A percentile compares a stretch with the other conserved stretches of the same genome.
Conservation (phyloP, 768 basidiomycete species). For the Podaxis sp. region DNA sequence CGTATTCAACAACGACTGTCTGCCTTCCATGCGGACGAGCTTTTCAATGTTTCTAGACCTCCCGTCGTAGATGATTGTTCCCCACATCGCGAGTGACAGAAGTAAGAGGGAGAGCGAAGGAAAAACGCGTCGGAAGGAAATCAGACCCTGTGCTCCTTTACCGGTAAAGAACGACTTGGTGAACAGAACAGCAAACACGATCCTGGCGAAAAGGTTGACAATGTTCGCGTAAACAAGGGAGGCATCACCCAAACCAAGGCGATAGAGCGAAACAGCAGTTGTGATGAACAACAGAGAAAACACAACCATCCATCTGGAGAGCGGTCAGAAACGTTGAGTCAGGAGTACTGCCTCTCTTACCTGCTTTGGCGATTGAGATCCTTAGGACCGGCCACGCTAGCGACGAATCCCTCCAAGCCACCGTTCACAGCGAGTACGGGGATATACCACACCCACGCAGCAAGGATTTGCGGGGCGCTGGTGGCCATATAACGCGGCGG, state of each 20-base stretch:
- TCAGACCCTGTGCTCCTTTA: not conserved
- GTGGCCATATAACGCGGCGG: slow-evolving; percentile 69
- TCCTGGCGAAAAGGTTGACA: slow-evolving; percentile 59
- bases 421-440: slow-evolving; percentile 91
- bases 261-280: slow-evolving; percentile 46
- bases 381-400: slow-evolving; percentile 64
- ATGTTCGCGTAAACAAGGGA: slow-evolving; percentile 79
- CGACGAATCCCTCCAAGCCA: slow-evolving; percentile 86
- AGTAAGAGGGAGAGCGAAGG: slow-evolving; percentile 4
- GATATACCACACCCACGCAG: slow-evolving; percentile 84
- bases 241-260: slow-evolving; percentile 54
- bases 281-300: slow-evolving; percentile 71
- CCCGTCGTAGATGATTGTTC: not conserved
- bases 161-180: slow-evolving; percentile 43
- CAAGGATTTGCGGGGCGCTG: slow-evolving; percentile 76
- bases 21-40: slow-evolving; percentile 1
- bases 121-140: slow-evolving; percentile 4
- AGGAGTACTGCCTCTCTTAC: slow-evolving; percentile 25
- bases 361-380: slow-evolving; percentile 73
- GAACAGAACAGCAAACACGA: slow-evolving; percentile 58
- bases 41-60: not conserved
- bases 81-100: not conserved
- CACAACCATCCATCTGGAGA: slow-evolving; percentile 66
- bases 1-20: slow-evolving; percentile 6
- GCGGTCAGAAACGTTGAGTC: slow-evolving; percentile 6